phyloP scores from a whole-genome alignment of 257 asterid species.

The Solanum boliviense region DNA sequence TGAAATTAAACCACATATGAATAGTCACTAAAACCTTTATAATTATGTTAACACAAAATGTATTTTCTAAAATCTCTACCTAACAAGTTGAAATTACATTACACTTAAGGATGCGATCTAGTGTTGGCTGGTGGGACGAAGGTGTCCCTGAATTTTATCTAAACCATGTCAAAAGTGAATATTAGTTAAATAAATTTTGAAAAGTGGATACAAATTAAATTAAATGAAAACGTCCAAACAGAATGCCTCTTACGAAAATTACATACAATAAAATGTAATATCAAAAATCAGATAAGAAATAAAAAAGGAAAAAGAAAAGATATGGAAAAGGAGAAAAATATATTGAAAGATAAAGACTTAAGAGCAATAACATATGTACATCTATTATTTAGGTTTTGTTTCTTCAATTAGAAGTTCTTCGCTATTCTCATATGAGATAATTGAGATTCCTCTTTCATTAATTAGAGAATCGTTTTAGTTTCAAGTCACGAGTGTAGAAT shows the following conservation, averaged over 20 bases:
- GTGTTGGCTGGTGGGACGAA: neutral
- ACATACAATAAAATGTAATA: neutral
- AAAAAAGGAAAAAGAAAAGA: neutral
- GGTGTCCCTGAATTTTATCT: neutral
- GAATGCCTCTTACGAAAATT: neutral
- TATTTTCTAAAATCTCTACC: neutral
- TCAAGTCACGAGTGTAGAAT: neutral
- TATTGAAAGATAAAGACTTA: neutral
- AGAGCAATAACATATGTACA: neutral
- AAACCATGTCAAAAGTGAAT: neutral
- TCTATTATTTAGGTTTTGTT: neutral
- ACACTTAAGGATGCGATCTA: neutral
- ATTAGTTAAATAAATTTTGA: no score
- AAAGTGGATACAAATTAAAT: neutral
- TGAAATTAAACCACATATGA: neutral
- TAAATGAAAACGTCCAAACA: no score
- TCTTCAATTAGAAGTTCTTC: neutral
- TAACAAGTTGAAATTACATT: no score
- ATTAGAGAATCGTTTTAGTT: neutral
- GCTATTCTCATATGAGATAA: neutral
- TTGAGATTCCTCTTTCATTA: neutral
- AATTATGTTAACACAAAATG: neutral
- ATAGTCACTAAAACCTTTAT: neutral
- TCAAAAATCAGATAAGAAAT: neutral
- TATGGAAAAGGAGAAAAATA: neutral